Conservation (phyloP, 2,329 filamentous ascomycete species). For the Albifimbria verrucaria region DNA sequence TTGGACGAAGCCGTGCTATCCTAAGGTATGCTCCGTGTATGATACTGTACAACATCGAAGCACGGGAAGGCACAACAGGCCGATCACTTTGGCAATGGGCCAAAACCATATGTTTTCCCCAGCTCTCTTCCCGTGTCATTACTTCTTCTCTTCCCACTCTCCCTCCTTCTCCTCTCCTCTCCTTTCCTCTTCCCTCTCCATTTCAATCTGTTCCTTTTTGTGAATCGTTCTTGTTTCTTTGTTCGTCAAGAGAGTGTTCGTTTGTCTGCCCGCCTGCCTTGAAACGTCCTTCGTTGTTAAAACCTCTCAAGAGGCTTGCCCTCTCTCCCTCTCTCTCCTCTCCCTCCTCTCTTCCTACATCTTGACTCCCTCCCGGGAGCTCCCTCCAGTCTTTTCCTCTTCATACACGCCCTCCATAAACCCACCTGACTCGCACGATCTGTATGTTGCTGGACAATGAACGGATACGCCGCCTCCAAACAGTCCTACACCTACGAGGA, state of each 20-base stretch:
- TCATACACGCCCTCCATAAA: conserved; percentile 9
- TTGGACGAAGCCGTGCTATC: no score
- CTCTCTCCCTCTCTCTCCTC: neutral
- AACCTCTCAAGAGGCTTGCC: neutral
- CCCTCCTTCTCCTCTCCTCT: conserved; percentile 5
- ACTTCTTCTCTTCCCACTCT: conserved; percentile 8
- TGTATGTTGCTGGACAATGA: conserved; percentile 34
- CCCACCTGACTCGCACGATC: neutral
- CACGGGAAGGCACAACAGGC: neutral
- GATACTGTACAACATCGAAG: neutral
- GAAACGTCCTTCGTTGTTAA: neutral
- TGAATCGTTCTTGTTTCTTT: neutral
- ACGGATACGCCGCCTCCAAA: conserved; percentile 30
- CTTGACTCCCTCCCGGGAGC: neutral
- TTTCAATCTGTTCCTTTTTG: conserved; percentile 3
- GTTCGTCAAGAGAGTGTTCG: neutral
- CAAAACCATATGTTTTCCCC: neutral
- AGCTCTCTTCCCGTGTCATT: neutral
- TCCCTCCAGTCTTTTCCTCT: neutral
- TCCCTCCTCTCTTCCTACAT: neutral
- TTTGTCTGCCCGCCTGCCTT: neutral
- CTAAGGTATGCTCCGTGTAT: neutral
- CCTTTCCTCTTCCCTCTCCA: conserved; percentile 4
- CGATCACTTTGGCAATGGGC: neutral
- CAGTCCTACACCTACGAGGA: conserved; percentile 38